Evolutionary conservation across 83 land plant genomes (phyloP).

Genomic region (Larix sibirica): DNA sequence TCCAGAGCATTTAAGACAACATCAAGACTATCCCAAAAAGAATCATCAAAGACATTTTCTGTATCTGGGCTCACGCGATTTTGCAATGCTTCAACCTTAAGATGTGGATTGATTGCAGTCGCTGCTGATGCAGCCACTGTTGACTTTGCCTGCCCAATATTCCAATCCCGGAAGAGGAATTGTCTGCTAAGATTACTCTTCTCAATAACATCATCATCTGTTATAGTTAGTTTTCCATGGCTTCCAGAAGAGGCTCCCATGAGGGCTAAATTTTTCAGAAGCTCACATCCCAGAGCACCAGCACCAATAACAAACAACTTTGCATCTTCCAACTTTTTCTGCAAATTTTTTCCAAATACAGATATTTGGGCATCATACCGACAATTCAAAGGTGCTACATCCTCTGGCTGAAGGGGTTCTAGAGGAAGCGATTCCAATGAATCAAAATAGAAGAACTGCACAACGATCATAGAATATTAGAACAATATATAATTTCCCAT

Average conservation of each 20-base stretch:
- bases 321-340: constrained; percentile 73
- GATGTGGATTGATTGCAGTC: constrained; percentile 57
- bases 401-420: constrained; percentile 60
- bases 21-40: constrained; percentile 84
- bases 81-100: constrained; percentile 79
- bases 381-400: constrained; percentile 48
- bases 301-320: constrained; percentile 91
- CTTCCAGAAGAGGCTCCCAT: constrained; percentile 93
- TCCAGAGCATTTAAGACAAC: constrained; percentile 90
- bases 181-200: constrained; percentile 96
- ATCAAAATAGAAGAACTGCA: constrained; percentile 90
- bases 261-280: constrained; percentile 87
- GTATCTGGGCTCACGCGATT: constrained; percentile 83
- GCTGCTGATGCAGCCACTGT: constrained; percentile 95
- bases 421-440: constrained; percentile 84
- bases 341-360: constrained; percentile 89
- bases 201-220: constrained; percentile 97
- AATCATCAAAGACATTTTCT: constrained; percentile 91
- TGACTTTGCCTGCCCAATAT: constrained; percentile 94
- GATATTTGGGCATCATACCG: constrained; percentile 93
- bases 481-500: neutral
- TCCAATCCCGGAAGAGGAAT: constrained; percentile 96
- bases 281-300: constrained; percentile 97
- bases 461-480: neutral
- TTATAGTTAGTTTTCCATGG: constrained; percentile 73